Percentiles rank a stretch among this genome's conserved stretches.
Conservation (phyloP, 495 filamentous ascomycete genomes). For the Hyaloscypha finlandica region DNA sequence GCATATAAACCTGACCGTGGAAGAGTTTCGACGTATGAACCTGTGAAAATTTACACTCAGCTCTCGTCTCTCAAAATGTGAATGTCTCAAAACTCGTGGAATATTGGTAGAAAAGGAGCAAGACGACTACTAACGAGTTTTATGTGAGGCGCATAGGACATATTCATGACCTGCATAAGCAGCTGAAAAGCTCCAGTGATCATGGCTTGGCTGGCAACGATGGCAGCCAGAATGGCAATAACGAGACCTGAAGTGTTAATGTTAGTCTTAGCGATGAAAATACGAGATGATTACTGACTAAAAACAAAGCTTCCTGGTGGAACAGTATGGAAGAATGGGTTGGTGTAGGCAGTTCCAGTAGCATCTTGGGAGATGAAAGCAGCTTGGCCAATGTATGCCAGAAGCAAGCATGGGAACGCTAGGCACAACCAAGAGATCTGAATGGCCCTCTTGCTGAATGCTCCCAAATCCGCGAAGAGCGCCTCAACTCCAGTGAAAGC, state of each 20-base stretch:
- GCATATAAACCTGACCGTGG: constrained; percentile 73
- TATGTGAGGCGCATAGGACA: constrained; percentile 75
- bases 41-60: neutral
- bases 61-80: neutral
- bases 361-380: constrained; percentile 66
- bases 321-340: constrained; percentile 71
- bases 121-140: constrained; percentile 36
- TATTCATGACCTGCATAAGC: constrained; percentile 70
- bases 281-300: constrained; percentile 28
- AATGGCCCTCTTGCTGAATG: constrained; percentile 62
- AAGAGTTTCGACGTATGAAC: constrained; percentile 65
- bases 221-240: constrained; percentile 46
- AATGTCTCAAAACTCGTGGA: neutral
- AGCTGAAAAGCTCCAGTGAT: constrained; percentile 75
- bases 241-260: constrained; percentile 41
- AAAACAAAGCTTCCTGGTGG: constrained; percentile 69
- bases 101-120: neutral
- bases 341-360: constrained; percentile 55
- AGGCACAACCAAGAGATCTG: constrained; percentile 66
- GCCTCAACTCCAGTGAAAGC: constrained; percentile 77
- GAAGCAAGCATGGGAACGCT: constrained; percentile 65
- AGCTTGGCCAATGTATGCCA: constrained; percentile 75
- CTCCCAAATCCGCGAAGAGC: constrained; percentile 73
- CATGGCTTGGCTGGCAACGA: constrained; percentile 78
- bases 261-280: neutral